These are phyloP conservation scores for Plasmodium cynomolgi DNA, from an alignment of 169 alveolate species.

Conservation along the genomic window DNA sequence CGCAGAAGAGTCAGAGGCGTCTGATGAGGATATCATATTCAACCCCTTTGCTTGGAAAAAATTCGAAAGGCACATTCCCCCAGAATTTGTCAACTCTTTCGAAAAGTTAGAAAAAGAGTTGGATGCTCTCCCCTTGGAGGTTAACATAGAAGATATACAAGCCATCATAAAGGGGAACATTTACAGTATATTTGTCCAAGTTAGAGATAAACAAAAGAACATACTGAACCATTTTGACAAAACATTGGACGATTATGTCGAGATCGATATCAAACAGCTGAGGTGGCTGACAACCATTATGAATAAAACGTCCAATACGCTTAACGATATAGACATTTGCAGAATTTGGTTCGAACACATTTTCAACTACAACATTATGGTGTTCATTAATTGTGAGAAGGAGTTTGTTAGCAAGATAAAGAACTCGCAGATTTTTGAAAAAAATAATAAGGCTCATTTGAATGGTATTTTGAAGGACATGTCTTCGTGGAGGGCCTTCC, in stretches of 20 bases:
- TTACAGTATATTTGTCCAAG: conserved; percentile 31
- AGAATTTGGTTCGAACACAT: conserved; percentile 70
- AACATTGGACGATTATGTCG: conserved; percentile 30
- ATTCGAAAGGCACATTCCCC: conserved; percentile 66
- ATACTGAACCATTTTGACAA: conserved; percentile 29
- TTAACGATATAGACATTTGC: conserved; percentile 57
- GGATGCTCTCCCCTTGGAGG: conserved; percentile 65
- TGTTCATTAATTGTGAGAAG: conserved; percentile 47
- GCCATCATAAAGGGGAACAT: conserved; percentile 33
- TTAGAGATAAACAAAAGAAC: conserved; percentile 31
- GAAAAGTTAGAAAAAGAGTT: conserved; percentile 57
- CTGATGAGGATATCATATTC: conserved; percentile 57
- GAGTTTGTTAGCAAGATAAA: conserved; percentile 54
- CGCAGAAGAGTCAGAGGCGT: conserved; percentile 8
- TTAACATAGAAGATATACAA: conserved; percentile 52
- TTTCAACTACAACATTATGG: conserved; percentile 27
- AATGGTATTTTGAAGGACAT: conserved; percentile 43
- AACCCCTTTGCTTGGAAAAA: conserved; percentile 73
- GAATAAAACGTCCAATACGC: conserved; percentile 44
- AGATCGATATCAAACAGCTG: conserved; percentile 50
- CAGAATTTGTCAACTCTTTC: conserved; percentile 20
- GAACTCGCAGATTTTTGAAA: conserved; percentile 43
- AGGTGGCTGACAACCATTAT: conserved; percentile 72
- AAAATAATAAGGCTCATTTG: conserved; percentile 45
- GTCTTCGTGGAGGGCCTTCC: conserved; percentile 20